phyloP scores from a whole-genome alignment of 2,329 filamentous ascomycete species.

The Pezicula radicicola region DNA sequence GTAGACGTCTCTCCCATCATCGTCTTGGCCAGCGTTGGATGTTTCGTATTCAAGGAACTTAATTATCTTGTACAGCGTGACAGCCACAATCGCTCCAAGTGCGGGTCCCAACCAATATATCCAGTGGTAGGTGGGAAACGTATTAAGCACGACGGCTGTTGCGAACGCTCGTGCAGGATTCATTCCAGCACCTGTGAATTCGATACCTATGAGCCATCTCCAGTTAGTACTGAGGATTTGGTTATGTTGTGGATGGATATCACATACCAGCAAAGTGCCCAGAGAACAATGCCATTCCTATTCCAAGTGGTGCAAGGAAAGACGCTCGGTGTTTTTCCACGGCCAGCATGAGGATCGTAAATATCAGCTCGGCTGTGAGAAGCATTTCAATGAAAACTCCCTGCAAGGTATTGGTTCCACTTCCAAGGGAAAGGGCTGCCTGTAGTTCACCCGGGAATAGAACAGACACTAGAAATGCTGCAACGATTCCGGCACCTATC shows the following conservation, averaged over 20 bases:
- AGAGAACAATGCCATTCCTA: constrained; percentile 69
- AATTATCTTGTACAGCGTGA: constrained; percentile 42
- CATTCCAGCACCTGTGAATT: constrained; percentile 44
- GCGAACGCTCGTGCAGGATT: constrained; percentile 44
- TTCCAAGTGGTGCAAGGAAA: constrained; percentile 67
- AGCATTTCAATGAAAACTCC: constrained; percentile 46
- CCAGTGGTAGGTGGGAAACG: constrained; percentile 41
- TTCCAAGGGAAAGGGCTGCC: constrained; percentile 36
- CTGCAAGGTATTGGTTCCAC: constrained; percentile 35
- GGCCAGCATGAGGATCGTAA: constrained; percentile 50
- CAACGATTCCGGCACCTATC: constrained; percentile 25
- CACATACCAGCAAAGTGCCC: constrained; percentile 20
- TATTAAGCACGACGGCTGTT: constrained; percentile 38
- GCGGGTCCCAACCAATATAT: constrained; percentile 48
- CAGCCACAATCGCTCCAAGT: constrained; percentile 44
- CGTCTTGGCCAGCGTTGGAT: constrained; percentile 48
- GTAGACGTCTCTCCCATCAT: constrained; percentile 2
- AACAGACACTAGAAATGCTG: constrained; percentile 35
- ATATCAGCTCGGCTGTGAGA: constrained; percentile 40
- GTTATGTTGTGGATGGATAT: background rate
- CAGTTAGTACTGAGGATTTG: background rate
- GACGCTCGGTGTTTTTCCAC: constrained; percentile 73
- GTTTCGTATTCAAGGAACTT: constrained; percentile 48
- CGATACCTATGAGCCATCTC: constrained; percentile 30
- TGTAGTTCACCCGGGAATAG: constrained; percentile 40